Evolutionary conservation across 192 early-diverging fungal genomes (phyloP).

Genomic region (Ramicandelaber brevisporus): DNA sequence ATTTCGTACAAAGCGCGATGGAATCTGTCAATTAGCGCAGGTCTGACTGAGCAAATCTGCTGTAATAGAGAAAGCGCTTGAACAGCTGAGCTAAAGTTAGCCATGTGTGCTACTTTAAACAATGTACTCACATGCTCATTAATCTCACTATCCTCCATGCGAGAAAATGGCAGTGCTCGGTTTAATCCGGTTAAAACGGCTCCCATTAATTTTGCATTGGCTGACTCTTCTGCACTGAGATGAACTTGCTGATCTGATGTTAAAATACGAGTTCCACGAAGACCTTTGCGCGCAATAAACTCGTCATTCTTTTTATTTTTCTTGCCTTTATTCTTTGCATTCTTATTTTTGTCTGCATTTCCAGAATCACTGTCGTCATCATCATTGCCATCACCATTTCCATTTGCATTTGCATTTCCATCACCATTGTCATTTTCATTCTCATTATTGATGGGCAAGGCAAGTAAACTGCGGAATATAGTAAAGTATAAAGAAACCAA

Average conservation of each 20-base stretch:
- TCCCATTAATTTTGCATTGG: constrained; percentile 64
- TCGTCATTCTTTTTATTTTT: constrained; percentile 2
- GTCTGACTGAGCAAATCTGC: constrained; percentile 30
- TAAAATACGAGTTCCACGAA: too few relatives aligned
- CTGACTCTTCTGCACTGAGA: too few relatives aligned
- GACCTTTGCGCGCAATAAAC: too few relatives aligned
- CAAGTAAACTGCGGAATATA: constrained; percentile 63
- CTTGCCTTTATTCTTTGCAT: constrained; percentile 3
- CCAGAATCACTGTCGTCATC: constrained; percentile 7
- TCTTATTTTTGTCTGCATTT: constrained; percentile 2
- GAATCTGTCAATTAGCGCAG: constrained; percentile 54
- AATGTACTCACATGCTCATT: constrained; percentile 66
- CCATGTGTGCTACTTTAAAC: constrained; percentile 70
- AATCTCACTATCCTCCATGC: constrained; percentile 53
- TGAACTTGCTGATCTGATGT: too few relatives aligned
- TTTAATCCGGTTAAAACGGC: constrained; percentile 86
- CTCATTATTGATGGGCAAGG: constrained; percentile 16
- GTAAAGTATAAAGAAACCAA: constrained; percentile 79
- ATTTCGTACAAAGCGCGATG: constrained; percentile 81
- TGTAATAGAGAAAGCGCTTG: constrained; percentile 79
- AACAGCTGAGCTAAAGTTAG: constrained; percentile 77
- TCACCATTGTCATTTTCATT: constrained; percentile 23
- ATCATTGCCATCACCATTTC: constrained; percentile 10
- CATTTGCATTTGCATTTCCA: constrained; percentile 5
- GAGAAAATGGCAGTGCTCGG: constrained; percentile 75